Base-by-base conservation (phyloP, 2,329 filamentous ascomycete genomes). In the Cryphonectria parasitica region DNA sequence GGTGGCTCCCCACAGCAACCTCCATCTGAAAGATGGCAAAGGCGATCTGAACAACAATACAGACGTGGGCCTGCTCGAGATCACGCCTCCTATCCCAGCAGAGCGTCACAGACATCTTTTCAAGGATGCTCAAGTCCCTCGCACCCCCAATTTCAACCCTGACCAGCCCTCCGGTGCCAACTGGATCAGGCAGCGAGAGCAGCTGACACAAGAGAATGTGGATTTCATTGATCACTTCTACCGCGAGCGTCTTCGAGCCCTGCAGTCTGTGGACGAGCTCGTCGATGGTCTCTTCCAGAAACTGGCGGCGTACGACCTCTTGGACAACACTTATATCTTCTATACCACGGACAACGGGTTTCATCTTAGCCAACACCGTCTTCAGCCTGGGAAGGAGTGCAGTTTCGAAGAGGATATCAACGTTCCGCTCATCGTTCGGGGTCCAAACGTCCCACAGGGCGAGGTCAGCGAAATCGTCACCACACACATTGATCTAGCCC, bases 121-220 rank as follows among this genome's bases (percentile, higher is more conserved):
- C 75, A 74, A 82, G 8, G 83, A 87, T 70, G 85, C 82, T 5
- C 85, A 83, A 43, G 86, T 92, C 0, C 91, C 91, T 0, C 81
- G 91, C 22, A 89, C 84, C 0, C 80, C 83, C 0, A 87, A 90
- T 75, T 93, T 92, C 80, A 93, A 93, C 76, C 89, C 90, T 0
- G 82, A 86, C 22, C 73, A 80, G 74, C 79, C 83, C 5, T 81
- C 80, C 17, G 83, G 84, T 10, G 83, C 80, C 0, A 82, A 78
- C 62, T 86, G 84, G 83, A 77, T 86, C 25, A 77, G 80, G 25
- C 74, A 78, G 22, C 77, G 85, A 2, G 76, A 76, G 0, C 77
- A 79, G 66, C 80, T 83, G 17, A 80, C 77, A 19, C 74, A 76
- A 3, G 77, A 79, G 6, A 77, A 78, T 6, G 75, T 83, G 43